Evolutionary conservation across 2,329 filamentous ascomycete species (phyloP), one percentile per base, ranked within the genome.

Genomic region (Aphanocladium album): DNA sequence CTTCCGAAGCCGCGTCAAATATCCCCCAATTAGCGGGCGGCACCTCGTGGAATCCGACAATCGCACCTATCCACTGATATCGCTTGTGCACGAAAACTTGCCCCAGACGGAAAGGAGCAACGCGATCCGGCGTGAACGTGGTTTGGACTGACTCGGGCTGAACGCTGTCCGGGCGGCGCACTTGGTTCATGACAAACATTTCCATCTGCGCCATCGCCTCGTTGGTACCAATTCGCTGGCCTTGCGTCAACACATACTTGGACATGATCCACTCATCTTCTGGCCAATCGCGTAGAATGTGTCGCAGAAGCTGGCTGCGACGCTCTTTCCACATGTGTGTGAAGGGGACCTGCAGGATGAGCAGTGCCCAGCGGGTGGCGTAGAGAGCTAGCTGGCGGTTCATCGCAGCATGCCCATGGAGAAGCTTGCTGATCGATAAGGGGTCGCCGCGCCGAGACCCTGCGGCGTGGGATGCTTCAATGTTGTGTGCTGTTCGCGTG

Each of bases 61-160:
- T 89, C 27, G 96, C 83, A 19, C 89, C 93, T 53, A 87, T 79
- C 71, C 93, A 96, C 21, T 82, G 78, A 71, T 95, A 96, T 50
- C 92, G 83, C 63, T 81, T 85, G 74, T 99, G 95, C 52, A 82
- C 83, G 71, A 98, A 96, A 7, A 96, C 82, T 67, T 96, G 89
- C 1, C 95, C 95, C 53, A 96, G 83, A 55, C 80, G 84, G 72
- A 85, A 93, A 1, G 71, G 66, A 33, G 73, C 67, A 5, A 66
- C 64, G 35, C 68, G 63, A 9, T 64, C 65, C 5, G 60, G 63
- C 63, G 7, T 57, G 53, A 39, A 57, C 57, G n/a, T 68, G 66
- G 51, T 69, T 72, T 72, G 72, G 67, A 67, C 72, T 64, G 67
- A 68, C 27, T 66, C 66, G 43, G 81, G 76, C 62, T 70, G 66